Evolutionary conservation across 2,329 filamentous ascomycete species (phyloP), one percentile per base, ranked within the genome.

Genomic region (Penicillium sp.): DNA sequence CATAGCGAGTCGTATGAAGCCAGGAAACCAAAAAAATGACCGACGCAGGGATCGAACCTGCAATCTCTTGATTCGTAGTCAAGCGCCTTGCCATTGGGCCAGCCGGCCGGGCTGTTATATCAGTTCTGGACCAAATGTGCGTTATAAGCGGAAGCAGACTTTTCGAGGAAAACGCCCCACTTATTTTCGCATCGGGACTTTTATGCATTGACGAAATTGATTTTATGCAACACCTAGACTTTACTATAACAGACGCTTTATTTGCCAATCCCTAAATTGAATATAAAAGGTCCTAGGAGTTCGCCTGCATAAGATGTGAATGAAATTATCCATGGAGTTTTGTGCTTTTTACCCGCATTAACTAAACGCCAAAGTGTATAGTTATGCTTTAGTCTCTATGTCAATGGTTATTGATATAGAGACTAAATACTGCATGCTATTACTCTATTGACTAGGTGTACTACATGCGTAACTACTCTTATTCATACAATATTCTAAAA

Each of bases 51-150:
- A 47, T 78, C 75, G 75, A 77, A 78, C 76, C 75, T 76, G 71
- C 74, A 78, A 77, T 77, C 76, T 78, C 73, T 77, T 77, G 76
- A 78, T 78, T 76, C 76, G 76, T 78, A 78, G 77, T 78, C 76
- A 78, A 77, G 74, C 76, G 75, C 76, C 75, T 78, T 78, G 71
- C 76, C 75, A 77, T 77, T 77, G 73, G 74, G 75, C 75, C 73
- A 76, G 67, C 67, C 62, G 67, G 61, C 67, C 67, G 50, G 25
- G 37, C 10, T 52, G n/a, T 28, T 22, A 8, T 19, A 0, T 2
- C 1, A 35, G 5, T 5, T 8, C 12, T 16, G 2, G 8, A 5
- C 4, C 0, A 33, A 33, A 22, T 22, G n/a, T 16, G 42, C 26
- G 9, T 0, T 4, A 44, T 19, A 14, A 16, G 26, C 0, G 26